Conservation (phyloP, 1,284 basidiomycete genomes). For the Apiotrichum gracile region DNA sequence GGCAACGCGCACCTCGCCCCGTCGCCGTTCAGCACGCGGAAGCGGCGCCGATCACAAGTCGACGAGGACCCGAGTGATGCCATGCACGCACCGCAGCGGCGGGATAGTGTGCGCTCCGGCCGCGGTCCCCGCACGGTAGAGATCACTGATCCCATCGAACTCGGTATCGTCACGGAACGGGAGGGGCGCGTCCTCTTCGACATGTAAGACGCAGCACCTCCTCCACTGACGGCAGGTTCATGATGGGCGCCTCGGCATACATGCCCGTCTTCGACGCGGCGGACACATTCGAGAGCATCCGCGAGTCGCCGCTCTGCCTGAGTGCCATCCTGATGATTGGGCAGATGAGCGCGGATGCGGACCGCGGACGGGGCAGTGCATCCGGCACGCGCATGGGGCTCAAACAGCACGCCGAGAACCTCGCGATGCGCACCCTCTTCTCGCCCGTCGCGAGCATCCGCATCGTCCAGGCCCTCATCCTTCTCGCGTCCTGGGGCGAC, state of each 20-base stretch:
- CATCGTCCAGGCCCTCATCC: constrained; percentile 68
- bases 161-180: neutral
- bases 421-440: constrained; percentile 4
- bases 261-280: constrained; percentile 68
- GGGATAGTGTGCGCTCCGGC: too few relatives aligned
- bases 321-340: neutral
- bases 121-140: neutral
- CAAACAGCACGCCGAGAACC: constrained; percentile 1
- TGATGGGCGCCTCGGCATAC: constrained; percentile 74
- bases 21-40: too few relatives aligned
- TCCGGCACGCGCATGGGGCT: neutral
- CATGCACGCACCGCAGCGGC: too few relatives aligned
- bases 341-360: neutral
- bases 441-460: constrained; percentile 47
- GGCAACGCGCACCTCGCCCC: too few relatives aligned
- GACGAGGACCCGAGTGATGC: too few relatives aligned
- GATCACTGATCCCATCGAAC: neutral
- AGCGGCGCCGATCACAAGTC: neutral
- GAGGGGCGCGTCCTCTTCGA: neutral
- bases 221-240: constrained; percentile 49
- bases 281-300: constrained; percentile 69
- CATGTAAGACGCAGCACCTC: neutral
- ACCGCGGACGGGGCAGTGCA: neutral
- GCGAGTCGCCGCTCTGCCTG: constrained; percentile 70
- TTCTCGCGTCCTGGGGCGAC: constrained; percentile 2